A percentile compares a stretch with the other conserved stretches of the same genome.
phyloP scores from a whole-genome alignment of 768 basidiomycete species.

The Lentinula sp. region DNA sequence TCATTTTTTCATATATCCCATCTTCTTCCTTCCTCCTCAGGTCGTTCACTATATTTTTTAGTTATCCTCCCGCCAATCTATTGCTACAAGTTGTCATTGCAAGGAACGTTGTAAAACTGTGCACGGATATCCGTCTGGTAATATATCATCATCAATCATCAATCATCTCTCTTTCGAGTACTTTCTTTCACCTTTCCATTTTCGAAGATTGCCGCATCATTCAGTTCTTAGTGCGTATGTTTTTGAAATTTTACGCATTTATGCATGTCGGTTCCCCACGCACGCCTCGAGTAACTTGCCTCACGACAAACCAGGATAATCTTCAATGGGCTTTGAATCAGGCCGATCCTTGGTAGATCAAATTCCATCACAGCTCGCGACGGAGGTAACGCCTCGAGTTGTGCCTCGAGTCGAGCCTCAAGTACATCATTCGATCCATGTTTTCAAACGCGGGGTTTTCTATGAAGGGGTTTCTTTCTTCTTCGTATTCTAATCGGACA shows the following conservation, averaged over 20 bases:
- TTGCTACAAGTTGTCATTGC: not conserved
- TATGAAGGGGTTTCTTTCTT: not conserved
- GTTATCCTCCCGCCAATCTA: not conserved
- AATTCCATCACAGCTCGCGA: not conserved
- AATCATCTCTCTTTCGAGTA: too few species aligned
- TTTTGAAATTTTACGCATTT: not conserved
- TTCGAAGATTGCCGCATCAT: not conserved
- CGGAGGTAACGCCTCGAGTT: not conserved
- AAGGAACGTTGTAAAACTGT: too few species aligned
- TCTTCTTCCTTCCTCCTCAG: not conserved
- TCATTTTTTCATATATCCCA: not conserved
- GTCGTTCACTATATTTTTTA: not conserved
- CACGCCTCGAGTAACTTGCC: not conserved
- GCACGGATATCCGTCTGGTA: too few species aligned
- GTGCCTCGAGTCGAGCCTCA: not conserved
- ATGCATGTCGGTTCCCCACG: not conserved
- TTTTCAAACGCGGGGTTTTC: not conserved
- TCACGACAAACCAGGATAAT: not conserved
- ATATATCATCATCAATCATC: too few species aligned
- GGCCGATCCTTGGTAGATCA: not conserved
- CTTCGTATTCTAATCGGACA: not conserved
- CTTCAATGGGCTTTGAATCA: not conserved
- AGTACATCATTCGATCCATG: not conserved
- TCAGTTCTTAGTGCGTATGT: not conserved
- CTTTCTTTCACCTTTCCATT: not conserved